Base-by-base conservation (phyloP, 805 yeast species). In the Kregervanrija delftensis region DNA sequence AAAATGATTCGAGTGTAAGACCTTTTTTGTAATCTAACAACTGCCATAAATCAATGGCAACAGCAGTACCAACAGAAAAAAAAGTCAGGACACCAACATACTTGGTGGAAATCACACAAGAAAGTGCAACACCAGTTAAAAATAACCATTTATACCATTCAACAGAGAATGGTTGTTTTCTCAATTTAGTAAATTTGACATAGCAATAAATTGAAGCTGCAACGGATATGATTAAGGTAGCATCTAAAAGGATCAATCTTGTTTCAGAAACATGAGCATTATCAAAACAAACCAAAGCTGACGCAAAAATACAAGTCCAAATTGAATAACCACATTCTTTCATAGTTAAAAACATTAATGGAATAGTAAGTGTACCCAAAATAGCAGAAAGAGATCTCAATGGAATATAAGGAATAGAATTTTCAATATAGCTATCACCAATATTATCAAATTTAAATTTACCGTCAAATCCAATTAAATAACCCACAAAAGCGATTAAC, bases 81-180 rank as follows among this genome's bases (percentile, higher is more conserved):
- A 83, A 93, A 0, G 98, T 89, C 71, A 93, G 84, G 8, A 85
- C 84, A 64, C 99, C 99, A 37, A 93, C 96, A 64, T 93, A 90
- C 62, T 93, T 93, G 46, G 97, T 93, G 38, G 96, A 85, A 48
- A 93, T 91, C 31, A 93, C 97, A 61, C 91, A 81, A 0, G 97
- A 87, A 47, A 93, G 74, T 1, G 91, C 73, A 8, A 87, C 69
- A 35, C 99, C 99, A 5, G 98, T 91, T 38, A 77, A 64, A 28
- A 73, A 60, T 40, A 93, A 73, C 99, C 99, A 93, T 41, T 69
- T 66, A 81, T 93, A 86, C 99, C 99, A 93, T 44, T 69, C 50
- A 35, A 53, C 53, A 12, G 86, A 58, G 61, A 87, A 91, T 10
- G 98, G 86, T 16, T 57, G 55, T 40, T 65, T 67, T 58, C 93